Conservation (phyloP, 2,329 filamentous ascomycete species). For the Colletotrichum tabaci region DNA sequence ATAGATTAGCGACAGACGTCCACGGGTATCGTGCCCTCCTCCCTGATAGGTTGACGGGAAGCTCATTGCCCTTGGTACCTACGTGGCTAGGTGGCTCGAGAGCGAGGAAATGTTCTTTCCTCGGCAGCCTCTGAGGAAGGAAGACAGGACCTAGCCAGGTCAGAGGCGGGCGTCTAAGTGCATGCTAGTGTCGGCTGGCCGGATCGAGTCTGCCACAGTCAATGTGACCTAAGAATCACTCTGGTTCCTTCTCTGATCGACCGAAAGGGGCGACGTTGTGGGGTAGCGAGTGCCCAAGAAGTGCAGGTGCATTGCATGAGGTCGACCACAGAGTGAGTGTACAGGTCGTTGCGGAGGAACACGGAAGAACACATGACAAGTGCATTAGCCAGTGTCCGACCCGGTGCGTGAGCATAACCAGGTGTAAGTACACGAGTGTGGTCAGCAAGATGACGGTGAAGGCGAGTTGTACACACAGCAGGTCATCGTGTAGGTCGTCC, state of each 20-base stretch:
- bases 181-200: slow-evolving; percentile 19
- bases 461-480: not conserved
- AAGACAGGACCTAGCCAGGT: not conserved
- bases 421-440: not conserved
- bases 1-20: slow-evolving; percentile 7
- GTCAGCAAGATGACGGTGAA: not conserved
- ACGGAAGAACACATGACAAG: slow-evolving; percentile 22
- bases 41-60: not conserved
- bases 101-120: not conserved
- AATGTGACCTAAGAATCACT: not conserved
- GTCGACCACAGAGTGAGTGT: not conserved
- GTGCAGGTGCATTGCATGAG: slow-evolving; percentile 25
- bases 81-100: not conserved
- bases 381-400: not conserved
- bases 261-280: slow-evolving; percentile 14
- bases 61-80: not conserved
- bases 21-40: not conserved
- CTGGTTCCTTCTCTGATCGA: slow-evolving; percentile 9
- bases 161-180: not conserved
- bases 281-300: slow-evolving; percentile 3
- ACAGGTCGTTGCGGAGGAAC: slow-evolving; percentile 2
- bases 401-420: slow-evolving; percentile 11
- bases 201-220: slow-evolving; percentile 11
- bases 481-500: not conserved
- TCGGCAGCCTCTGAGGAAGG: not conserved